Evolutionary conservation across 2,329 filamentous ascomycete species (phyloP), one percentile per base, ranked within the genome.

Genomic region (Sporothrix mexicana): DNA sequence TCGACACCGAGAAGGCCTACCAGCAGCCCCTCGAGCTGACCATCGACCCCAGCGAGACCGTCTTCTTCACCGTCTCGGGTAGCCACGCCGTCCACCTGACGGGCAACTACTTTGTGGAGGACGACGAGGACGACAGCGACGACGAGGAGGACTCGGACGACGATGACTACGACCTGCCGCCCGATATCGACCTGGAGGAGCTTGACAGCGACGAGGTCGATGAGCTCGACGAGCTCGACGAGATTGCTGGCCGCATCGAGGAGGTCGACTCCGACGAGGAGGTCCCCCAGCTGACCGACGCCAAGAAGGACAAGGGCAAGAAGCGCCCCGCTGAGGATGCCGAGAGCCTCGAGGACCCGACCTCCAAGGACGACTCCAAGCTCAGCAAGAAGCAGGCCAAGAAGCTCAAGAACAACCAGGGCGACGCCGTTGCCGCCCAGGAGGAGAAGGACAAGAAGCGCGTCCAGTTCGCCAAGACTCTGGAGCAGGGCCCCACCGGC

Each of bases 401-500:
- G 92, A 98, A 98, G 88, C 88, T 95, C 76, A 97, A 97, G 91
- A 98, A 97, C 88, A 98, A 98, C 88, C 93, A 97, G 82, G 96
- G 95, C 77, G 92, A 98, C 81, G 91, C 96, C 74, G 89, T 92
- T 74, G 84, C 85, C 74, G 84, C 85, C 61, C 88, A 91, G 78
- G 88, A 91, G 77, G 84, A 88, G 77, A 84, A 88, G 87, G 85
- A 86, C 73, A 92, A 93, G 83, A 98, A 98, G 90, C 98, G 98
- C 87, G 96, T 99, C 74, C 94, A 97, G 83, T 99, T 99, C 82
- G 95, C 96, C 80, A 98, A 98, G 89, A 95, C 98, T 83, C 93
- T 99, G 75, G 96, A 98, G 87, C 94, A 97, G 84, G 96, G 96
- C 74, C 96, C 96, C 76, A 97, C 94, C 59, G 90, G 91, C 77